Conservation (phyloP, 2,329 filamentous ascomycete species). For the Nothomitra cinnamomea region DNA sequence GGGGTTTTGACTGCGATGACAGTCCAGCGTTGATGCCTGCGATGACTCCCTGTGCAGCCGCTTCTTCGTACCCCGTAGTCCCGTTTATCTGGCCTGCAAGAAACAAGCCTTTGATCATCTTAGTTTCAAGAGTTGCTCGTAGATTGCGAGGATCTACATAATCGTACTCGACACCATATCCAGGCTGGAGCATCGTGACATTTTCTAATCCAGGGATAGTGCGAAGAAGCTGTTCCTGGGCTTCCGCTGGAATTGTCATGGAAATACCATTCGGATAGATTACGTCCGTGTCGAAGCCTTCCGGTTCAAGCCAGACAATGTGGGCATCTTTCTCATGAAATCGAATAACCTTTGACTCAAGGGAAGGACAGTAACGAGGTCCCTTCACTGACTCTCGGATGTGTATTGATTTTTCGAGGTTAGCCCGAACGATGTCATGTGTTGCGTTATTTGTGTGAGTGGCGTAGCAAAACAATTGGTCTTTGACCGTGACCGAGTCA, state of each 20-base stretch:
- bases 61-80: slow-evolving; percentile 95
- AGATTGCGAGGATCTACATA: slow-evolving; percentile 89
- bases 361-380: slow-evolving; percentile 83
- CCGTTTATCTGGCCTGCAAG: slow-evolving; percentile 96
- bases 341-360: slow-evolving; percentile 84
- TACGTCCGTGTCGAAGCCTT: slow-evolving; percentile 77
- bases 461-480: slow-evolving; percentile 72
- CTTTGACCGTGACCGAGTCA: slow-evolving; percentile 54
- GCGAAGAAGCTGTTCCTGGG: slow-evolving; percentile 68
- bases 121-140: slow-evolving; percentile 82
- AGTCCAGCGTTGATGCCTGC: slow-evolving; percentile 89
- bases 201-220: slow-evolving; percentile 80
- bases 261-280: slow-evolving; percentile 95
- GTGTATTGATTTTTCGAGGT: slow-evolving; percentile 91
- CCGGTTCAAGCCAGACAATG: slow-evolving; percentile 92
- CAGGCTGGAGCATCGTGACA: slow-evolving; percentile 80
- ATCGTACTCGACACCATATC: slow-evolving; percentile 96
- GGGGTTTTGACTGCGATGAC: slow-evolving; percentile 46
- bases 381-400: slow-evolving; percentile 91
- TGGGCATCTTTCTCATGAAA: slow-evolving; percentile 69
- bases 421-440: slow-evolving; percentile 69
- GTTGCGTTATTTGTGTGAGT: slow-evolving; percentile 74
- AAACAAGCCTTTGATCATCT: slow-evolving; percentile 74
- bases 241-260: slow-evolving; percentile 85
- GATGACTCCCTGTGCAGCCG: slow-evolving; percentile 79